phyloP scores from a whole-genome alignment of 1,284 basidiomycete species.

The Takashimella tepidaria region DNA sequence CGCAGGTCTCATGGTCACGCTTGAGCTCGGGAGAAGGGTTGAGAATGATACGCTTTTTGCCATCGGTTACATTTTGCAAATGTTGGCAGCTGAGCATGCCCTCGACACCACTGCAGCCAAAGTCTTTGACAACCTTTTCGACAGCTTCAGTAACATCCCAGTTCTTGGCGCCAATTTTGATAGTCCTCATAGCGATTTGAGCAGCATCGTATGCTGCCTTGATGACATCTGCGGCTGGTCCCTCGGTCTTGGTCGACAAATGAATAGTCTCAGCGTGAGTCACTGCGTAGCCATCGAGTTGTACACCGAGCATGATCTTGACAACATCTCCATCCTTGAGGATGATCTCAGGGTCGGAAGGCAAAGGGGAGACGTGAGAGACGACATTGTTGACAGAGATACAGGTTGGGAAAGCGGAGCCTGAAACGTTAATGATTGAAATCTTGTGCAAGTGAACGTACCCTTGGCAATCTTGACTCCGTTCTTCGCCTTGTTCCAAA shows the following conservation, averaged over 20 bases:
- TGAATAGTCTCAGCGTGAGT: conserved; percentile 81
- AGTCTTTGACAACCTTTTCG: conserved; percentile 64
- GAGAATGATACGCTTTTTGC: conserved; percentile 90
- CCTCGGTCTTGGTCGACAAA: conserved; percentile 74
- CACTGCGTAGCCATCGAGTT: conserved; percentile 73
- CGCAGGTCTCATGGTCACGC: conserved; percentile 73
- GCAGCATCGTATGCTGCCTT: conserved; percentile 90
- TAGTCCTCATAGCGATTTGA: conserved; percentile 78
- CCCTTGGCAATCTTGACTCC: conserved; percentile 83
- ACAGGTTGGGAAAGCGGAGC: conserved; percentile 88
- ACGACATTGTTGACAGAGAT: conserved; percentile 78
- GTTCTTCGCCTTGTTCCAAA: conserved; percentile 87
- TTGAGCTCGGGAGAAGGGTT: conserved; percentile 80
- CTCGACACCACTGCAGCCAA: conserved; percentile 83
- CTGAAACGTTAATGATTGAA: conserved; percentile 48
- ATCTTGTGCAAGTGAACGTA: conserved; percentile 43
- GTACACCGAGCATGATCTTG: conserved; percentile 91
- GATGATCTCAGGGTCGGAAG: conserved; percentile 59
- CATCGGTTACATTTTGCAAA: conserved; percentile 88
- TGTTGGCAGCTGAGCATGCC: conserved; percentile 62
- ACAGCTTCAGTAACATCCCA: conserved; percentile 89
- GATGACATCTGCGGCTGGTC: conserved; percentile 80
- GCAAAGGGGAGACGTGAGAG: conserved; percentile 56
- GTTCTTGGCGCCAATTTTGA: conserved; percentile 89
- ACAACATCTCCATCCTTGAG: conserved; percentile 89